phyloP scores from a whole-genome alignment of 306 rosid species.

The Malus orientalis region DNA sequence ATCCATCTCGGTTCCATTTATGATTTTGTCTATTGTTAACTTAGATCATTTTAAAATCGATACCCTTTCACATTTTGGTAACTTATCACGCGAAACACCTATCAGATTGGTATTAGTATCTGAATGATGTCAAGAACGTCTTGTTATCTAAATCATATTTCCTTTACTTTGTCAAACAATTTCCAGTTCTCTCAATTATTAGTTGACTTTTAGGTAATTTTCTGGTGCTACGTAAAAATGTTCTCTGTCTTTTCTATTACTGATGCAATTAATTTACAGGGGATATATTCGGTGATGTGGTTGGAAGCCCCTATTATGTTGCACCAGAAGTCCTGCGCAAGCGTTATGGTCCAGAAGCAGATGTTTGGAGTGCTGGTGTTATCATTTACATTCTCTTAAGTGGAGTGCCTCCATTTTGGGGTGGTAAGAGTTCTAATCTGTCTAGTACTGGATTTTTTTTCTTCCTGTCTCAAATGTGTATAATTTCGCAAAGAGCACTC shows the following conservation, averaged over 20 bases:
- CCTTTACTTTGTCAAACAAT: not conserved
- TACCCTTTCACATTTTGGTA: not conserved
- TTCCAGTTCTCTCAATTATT: not conserved
- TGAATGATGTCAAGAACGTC: not conserved
- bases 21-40: too few relatives aligned
- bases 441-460: not conserved
- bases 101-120: not conserved
- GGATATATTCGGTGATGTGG: constrained; percentile 60
- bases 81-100: not conserved
- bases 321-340: constrained; percentile 78
- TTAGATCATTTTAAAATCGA: not conserved
- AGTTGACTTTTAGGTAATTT: not conserved
- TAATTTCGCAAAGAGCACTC: not conserved
- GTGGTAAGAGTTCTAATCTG: constrained; percentile 45
- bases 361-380: constrained; percentile 95
- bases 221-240: not conserved
- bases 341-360: constrained; percentile 74
- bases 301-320: constrained; percentile 90
- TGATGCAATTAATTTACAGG: constrained; percentile 42
- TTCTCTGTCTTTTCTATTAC: constrained; percentile 6
- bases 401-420: constrained; percentile 99
- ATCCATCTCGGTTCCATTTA: not conserved
- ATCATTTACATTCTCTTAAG: constrained; percentile 81
- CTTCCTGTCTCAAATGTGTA: not conserved
- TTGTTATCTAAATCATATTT: not conserved